Conservation (phyloP, 2,329 filamentous ascomycete genomes). For the Penicillium sp. region DNA sequence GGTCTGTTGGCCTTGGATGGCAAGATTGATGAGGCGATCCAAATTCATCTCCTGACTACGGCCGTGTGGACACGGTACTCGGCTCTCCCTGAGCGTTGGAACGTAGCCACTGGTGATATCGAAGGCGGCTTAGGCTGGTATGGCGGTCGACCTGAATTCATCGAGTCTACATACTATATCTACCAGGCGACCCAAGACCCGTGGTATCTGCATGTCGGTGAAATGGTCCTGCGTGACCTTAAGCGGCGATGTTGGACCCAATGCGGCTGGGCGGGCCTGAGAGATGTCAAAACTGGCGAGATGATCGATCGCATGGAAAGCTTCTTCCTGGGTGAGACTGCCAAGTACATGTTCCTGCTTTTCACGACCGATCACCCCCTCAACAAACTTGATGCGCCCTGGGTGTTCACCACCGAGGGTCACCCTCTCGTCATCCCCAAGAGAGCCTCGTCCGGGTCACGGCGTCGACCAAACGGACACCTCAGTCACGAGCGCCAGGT, state of each 20-base stretch:
- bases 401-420: conserved; percentile 93
- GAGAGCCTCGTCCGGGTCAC: conserved; percentile 20
- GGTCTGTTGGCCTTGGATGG: conserved; percentile 80
- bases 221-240: conserved; percentile 90
- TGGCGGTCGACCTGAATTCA: conserved; percentile 91
- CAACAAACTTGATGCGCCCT: conserved; percentile 78
- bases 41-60: conserved; percentile 83
- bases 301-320: conserved; percentile 95
- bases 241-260: conserved; percentile 79
- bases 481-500: conserved; percentile 9
- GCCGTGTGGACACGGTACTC: conserved; percentile 92
- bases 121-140: conserved; percentile 90
- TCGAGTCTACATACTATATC: conserved; percentile 94
- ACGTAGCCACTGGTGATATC: conserved; percentile 72
- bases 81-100: conserved; percentile 93
- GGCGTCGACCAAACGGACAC: not conserved
- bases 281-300: conserved; percentile 75
- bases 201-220: conserved; percentile 92
- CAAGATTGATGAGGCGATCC: conserved; percentile 82
- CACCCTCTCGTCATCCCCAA: conserved; percentile 82
- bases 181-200: conserved; percentile 89
- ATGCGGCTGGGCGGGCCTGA: conserved; percentile 89
- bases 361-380: conserved; percentile 82
- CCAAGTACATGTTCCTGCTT: conserved; percentile 89
- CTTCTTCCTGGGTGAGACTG: conserved; percentile 94